Conservation (phyloP, 352 stramenopile genomes). For the Globisporangium recalcitrans region DNA sequence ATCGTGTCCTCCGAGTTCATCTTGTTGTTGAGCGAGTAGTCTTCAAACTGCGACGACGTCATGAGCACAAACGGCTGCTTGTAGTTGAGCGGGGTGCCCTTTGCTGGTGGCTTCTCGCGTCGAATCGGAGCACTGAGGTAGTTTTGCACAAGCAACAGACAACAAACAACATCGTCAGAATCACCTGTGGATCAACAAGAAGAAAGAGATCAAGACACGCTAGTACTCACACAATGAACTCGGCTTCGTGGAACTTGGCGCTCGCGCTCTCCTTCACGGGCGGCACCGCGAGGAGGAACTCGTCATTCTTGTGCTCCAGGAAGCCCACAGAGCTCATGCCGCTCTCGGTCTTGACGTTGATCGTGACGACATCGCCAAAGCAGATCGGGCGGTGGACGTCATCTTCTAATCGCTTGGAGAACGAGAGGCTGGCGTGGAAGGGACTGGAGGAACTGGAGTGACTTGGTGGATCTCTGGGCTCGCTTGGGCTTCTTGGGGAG, state of each 20-base stretch:
- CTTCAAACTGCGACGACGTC: constrained; percentile 48
- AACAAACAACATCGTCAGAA: background rate
- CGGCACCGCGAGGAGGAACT: constrained; percentile 49
- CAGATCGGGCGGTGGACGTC: constrained; percentile 28
- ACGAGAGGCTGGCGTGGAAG: background rate
- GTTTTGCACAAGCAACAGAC: background rate
- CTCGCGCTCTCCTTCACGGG: constrained; percentile 39
- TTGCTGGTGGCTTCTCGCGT: constrained; percentile 40
- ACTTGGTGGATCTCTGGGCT: background rate
- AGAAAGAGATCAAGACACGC: background rate
- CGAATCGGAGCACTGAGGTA: constrained; percentile 28
- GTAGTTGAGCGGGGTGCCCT: constrained; percentile 53
- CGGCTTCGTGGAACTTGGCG: constrained; percentile 40
- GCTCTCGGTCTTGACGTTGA: constrained; percentile 29
- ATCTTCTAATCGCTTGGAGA: constrained; percentile 19
- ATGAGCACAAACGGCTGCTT: constrained; percentile 64
- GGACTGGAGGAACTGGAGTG: background rate
- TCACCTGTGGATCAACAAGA: background rate
- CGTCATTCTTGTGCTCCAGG: constrained; percentile 40
- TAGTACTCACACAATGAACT: constrained; percentile 72
- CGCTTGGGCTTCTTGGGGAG: constrained; percentile 1
- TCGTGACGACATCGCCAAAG: constrained; percentile 54
- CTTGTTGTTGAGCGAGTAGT: constrained; percentile 80
- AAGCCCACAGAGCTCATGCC: constrained; percentile 34
- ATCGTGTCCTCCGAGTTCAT: constrained; percentile 49